Base-by-base conservation (phyloP, 2,329 filamentous ascomycete genomes). In the Colletotrichum aenigma region DNA sequence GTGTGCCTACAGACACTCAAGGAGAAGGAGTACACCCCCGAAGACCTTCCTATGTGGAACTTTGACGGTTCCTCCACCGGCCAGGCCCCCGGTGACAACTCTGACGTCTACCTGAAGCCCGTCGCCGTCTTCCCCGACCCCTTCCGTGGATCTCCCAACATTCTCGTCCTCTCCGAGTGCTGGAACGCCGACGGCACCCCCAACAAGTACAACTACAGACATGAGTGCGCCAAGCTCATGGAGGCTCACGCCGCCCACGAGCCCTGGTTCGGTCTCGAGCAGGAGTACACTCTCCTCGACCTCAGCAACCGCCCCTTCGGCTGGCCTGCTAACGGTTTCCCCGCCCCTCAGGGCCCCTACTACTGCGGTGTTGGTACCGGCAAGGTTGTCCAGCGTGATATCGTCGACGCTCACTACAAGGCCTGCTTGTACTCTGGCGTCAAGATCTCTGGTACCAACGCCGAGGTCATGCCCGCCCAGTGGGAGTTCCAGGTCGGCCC, bases 401-500 rank as follows among this genome's bases (percentile, higher is more conserved):
- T 99, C 78, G 96, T 99, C 80, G 96, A 98, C 89, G 94, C 95
- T 79, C 95, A 98, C 89, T 96, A 95, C 93, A 95, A 95, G 88
- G 93, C 94, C 79, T 85, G 77, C 71, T 56, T 78, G 55, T 78
- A 95, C 86, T 92, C 96, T 76, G 94, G 94, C 76, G 91, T 99
- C 87, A 93, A 96, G 86, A 98, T 99, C 87, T 98, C 96, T 30
- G 97, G 97, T 83, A 98, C 97, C 89, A 99, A 99, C 87, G 97
- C 97, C 79, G 97, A 99, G 91, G 97, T 99, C 83, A 98, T 98
- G 95, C 94, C 96, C 78, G 96, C 94, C 76, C 96, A 98, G 88
- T 98, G 96, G 96, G 96, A 98, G 87, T 98, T 95, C 93, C 96
- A 98, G 86, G 95, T 98, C 82, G 96, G 96, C 74, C 96, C 96